Base-by-base conservation (phyloP, 768 basidiomycete species). In the Suillus plorans region DNA sequence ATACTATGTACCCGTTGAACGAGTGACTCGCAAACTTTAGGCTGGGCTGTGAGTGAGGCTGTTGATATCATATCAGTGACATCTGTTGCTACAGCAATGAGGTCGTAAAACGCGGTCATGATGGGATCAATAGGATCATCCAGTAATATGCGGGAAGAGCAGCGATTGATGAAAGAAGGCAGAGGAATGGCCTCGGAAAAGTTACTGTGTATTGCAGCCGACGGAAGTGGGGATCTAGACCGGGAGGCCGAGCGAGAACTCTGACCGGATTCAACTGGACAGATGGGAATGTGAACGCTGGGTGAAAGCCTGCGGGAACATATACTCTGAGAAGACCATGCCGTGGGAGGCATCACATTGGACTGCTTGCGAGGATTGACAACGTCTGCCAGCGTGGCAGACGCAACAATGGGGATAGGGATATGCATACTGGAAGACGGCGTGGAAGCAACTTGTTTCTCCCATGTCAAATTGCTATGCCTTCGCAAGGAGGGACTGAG, bases 171-270 rank as follows among this genome's bases (percentile, higher is more conserved):
- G 14, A 82, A 76, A 28, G 84, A 79, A 22, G 77, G 59, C 3
- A 39, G 39, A n/a, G 73, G 71, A 63, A 81, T 75, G 5, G 84
- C 78, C 60, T 90, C 87, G 7, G 87, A 84, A 68, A 90, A 90
- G 74, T 85, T 87, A 66, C 82, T 77, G 76, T 89, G 89, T 4
- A 82, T 84, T 63, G 87, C 82, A 63, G 85, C 71, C 45, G 88
- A 86, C 12, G 94, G 95, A 61, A 97, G 83, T 1, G 95, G 96
- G 0, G 97, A 98, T 49, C 95, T 87, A 6, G 97, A 99, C 55
- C 96, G 89, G 62, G 97, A 98, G 22, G 92, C 95, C 10, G 95
- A 97, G 41, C 97, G 91, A 28, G 97, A 99, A 72, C 90, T 92
- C 68, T 90, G 88, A 34, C 86, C 88, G 62, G 93, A 94, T 62